phyloP scores from a whole-genome alignment of 805 yeast species.

The Pichia pseudocactophila region DNA sequence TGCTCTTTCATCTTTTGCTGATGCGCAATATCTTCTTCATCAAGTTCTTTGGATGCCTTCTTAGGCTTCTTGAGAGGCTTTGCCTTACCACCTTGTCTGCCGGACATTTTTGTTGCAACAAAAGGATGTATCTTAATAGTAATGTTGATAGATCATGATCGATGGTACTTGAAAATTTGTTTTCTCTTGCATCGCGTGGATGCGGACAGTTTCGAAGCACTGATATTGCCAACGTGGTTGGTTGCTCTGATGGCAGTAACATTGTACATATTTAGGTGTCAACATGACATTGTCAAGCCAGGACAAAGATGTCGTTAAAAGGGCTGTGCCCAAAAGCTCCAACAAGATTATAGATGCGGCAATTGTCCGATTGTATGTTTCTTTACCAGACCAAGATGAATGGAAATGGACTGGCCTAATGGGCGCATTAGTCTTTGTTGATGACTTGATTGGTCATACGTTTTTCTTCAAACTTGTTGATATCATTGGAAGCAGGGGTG shows the following conservation, averaged over 20 bases:
- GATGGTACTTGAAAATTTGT: too few species aligned
- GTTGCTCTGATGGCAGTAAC: too few species aligned
- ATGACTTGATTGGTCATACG: slow-evolving; percentile 90
- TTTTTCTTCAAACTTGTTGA: slow-evolving; percentile 87
- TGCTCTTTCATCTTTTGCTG: slow-evolving; percentile 93
- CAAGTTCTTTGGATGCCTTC: slow-evolving; percentile 66
- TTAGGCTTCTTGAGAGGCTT: slow-evolving; percentile 82
- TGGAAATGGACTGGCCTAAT: slow-evolving; percentile 87
- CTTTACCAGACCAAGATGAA: slow-evolving; percentile 70
- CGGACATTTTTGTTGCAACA: slow-evolving; percentile 49
- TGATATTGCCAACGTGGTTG: too few species aligned
- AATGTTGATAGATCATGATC: too few species aligned
- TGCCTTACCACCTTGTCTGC: slow-evolving; percentile 96
- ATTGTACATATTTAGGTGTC: too few species aligned
- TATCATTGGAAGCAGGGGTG: slow-evolving; percentile 72
- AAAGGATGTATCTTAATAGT: too few species aligned
- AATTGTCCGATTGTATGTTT: slow-evolving; percentile 81
- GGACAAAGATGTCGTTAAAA: slow-evolving; percentile 84
- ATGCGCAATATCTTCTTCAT: slow-evolving; percentile 85
- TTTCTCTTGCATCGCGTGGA: too few species aligned
- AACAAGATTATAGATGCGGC: slow-evolving; percentile 87
- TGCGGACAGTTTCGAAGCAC: too few species aligned
- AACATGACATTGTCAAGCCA: slow-evolving; percentile 33
- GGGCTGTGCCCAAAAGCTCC: slow-evolving; percentile 80
- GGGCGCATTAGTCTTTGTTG: slow-evolving; percentile 83